phyloP scores from a whole-genome alignment of 2,329 filamentous ascomycete species.

The Cercospora sesami region DNA sequence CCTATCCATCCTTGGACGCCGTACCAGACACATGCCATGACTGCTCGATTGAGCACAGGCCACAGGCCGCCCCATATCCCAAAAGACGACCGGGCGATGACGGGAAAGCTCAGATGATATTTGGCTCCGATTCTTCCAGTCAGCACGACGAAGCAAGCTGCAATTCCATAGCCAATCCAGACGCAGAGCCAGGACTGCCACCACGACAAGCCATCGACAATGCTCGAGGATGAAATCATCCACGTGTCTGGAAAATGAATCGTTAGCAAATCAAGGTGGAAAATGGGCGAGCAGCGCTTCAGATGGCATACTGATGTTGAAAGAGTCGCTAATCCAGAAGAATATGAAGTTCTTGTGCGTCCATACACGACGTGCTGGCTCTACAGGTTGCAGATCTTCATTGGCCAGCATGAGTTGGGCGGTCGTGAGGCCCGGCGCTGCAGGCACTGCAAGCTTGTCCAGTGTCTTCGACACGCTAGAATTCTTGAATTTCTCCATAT shows the following conservation, averaged over 20 bases:
- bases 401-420: slow-evolving; percentile 87
- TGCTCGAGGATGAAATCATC: slow-evolving; percentile 87
- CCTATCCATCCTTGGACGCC: slow-evolving; percentile 15
- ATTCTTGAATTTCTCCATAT: slow-evolving; percentile 46
- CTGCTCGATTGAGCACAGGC: slow-evolving; percentile 13
- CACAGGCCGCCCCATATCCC: slow-evolving; percentile 16
- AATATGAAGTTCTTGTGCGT: slow-evolving; percentile 82
- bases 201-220: slow-evolving; percentile 65
- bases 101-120: slow-evolving; percentile 18
- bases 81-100: slow-evolving; percentile 17
- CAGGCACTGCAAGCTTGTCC: slow-evolving; percentile 67
- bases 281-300: slow-evolving; percentile 14
- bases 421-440: slow-evolving; percentile 73
- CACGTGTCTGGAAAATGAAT: slow-evolving; percentile 10
- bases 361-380: slow-evolving; percentile 79
- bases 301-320: slow-evolving; percentile 62
- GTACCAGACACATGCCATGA: slow-evolving; percentile 19
- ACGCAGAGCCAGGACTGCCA: slow-evolving; percentile 20
- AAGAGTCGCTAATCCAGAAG: slow-evolving; percentile 78
- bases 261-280: neutral
- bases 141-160: slow-evolving; percentile 14
- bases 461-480: slow-evolving; percentile 44
- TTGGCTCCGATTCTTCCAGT: slow-evolving; percentile 16
- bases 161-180: slow-evolving; percentile 15
- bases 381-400: slow-evolving; percentile 60